Evolutionary conservation across 2,329 filamentous ascomycete genomes (phyloP), one percentile per base, ranked within the genome.

Genomic region (Myotisia sp.): DNA sequence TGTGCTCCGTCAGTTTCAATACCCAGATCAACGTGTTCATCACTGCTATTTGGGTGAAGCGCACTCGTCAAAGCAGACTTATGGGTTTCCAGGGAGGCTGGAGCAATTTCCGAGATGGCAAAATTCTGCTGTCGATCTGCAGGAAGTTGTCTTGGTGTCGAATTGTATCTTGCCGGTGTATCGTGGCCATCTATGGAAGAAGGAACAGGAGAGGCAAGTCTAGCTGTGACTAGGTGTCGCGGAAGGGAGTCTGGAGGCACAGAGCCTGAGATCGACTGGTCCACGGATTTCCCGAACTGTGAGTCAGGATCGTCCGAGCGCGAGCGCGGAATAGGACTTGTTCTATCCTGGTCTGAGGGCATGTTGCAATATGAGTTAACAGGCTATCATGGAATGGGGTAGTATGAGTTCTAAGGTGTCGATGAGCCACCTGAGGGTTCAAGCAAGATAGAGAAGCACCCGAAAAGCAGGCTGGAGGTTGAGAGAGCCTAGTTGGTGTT

Each of bases 21-120:
- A 32, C 68, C 71, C 26, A n/a, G 48, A 23, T 48, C 52, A 26
- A 58, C 58, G 18, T 57, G 54, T 27, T 54, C 58, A 31, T 51
- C 70, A 41, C 77, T 79, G 23, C 79, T 62, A 7, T 77, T 80
- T 46, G 79, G 76, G 40, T 80, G 80, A 42, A 94, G 63, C n/a
- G 84, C 87, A 17, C 82, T 81, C 22, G 87, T 85, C 36, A 95
- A 71, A 40, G 85, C 86, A 17, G 87, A 94, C 31, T 73, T 16
- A 84, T 84, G 5, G 84, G 85, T 12, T 1, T 83, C 84, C 5
- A 77, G 72, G 5, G 74, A 59, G 32, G 73, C 78, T 14, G 72
- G 70, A 43, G 56, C 56, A 43, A 60, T 64, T 40, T 56, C 72
- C 34, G 70, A 68, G 39, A 72, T 76, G 23, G 81, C 77, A n/a